Evolutionary conservation across 2,329 filamentous ascomycete species (phyloP).

Genomic region (Hysterium pulicare): DNA sequence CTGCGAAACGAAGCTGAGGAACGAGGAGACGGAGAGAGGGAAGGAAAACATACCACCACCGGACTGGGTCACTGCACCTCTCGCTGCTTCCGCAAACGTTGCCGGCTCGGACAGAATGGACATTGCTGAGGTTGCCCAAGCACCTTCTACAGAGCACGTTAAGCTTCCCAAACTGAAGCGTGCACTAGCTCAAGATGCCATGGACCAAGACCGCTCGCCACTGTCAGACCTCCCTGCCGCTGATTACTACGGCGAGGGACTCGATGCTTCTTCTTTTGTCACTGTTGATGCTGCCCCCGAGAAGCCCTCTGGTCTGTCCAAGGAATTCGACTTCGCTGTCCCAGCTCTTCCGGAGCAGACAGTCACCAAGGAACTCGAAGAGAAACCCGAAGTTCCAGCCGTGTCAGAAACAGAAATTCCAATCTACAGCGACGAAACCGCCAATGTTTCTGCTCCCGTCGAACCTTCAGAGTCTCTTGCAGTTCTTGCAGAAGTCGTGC

Average conservation of each 20-base stretch:
- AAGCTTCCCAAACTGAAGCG: constrained; percentile 27
- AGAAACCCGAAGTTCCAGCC: too few species aligned
- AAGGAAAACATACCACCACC: constrained; percentile 91
- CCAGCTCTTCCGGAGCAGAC: not conserved
- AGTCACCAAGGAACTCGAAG: constrained; percentile 1
- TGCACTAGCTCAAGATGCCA: constrained; percentile 31
- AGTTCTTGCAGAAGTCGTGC: constrained; percentile 1
- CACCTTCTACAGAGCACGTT: constrained; percentile 16
- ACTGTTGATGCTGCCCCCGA: constrained; percentile 36
- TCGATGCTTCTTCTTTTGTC: constrained; percentile 32
- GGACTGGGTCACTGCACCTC: constrained; percentile 31
- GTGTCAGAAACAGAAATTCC: constrained; percentile 6
- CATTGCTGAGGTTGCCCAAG: constrained; percentile 4
- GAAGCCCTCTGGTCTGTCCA: constrained; percentile 32
- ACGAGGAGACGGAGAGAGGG: constrained; percentile 59
- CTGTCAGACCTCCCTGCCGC: constrained; percentile 32
- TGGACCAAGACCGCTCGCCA: constrained; percentile 40
- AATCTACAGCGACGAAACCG: constrained; percentile 4
- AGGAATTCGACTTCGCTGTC: constrained; percentile 25
- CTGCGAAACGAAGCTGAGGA: constrained; percentile 54
- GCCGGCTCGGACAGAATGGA: constrained; percentile 15
- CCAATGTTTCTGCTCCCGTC: not conserved
- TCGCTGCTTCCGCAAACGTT: constrained; percentile 9
- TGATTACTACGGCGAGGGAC: constrained; percentile 39
- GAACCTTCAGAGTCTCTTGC: not conserved